Conservation (phyloP, 352 stramenopile genomes). For the Aphanomyces invadans region DNA sequence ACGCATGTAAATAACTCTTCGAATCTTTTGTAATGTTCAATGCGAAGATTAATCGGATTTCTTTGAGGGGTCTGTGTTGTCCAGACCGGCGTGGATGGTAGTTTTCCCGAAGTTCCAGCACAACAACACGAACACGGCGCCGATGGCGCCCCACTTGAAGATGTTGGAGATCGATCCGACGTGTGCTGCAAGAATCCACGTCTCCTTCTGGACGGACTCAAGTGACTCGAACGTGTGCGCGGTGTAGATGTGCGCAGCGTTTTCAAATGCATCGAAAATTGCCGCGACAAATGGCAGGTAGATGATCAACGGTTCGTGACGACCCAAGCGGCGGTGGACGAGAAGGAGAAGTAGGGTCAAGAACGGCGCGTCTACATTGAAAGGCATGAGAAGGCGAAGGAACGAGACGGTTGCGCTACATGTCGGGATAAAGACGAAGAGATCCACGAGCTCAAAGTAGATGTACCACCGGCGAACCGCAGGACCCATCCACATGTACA, state of each 20-base stretch:
- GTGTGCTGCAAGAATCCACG: neutral
- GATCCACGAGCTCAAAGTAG: slow-evolving; percentile 7
- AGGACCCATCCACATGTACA: slow-evolving; percentile 14
- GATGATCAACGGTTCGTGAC: neutral
- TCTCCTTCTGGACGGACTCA: neutral
- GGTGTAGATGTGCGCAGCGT: slow-evolving; percentile 11
- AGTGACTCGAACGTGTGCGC: neutral
- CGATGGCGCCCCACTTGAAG: neutral
- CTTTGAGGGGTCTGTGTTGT: neutral
- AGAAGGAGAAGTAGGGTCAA: neutral
- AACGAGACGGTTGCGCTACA: neutral
- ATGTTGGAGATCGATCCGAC: neutral
- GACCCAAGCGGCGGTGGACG: neutral
- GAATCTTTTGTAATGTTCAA: neutral
- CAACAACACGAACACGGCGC: neutral
- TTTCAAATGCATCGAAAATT: slow-evolving; percentile 5
- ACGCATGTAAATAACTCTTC: neutral
- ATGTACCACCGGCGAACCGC: neutral
- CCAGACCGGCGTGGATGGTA: neutral
- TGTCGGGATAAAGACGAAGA: neutral
- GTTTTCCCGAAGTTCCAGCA: slow-evolving; percentile 3
- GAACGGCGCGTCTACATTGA: slow-evolving; percentile 6
- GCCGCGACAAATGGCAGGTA: slow-evolving; percentile 8
- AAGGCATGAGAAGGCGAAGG: neutral
- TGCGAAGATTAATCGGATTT: neutral